Percentiles rank a stretch among this genome's conserved stretches.
Evolutionary conservation across 2,329 filamentous ascomycete species (phyloP).

Genomic region (Tolypocladium amazonense): DNA sequence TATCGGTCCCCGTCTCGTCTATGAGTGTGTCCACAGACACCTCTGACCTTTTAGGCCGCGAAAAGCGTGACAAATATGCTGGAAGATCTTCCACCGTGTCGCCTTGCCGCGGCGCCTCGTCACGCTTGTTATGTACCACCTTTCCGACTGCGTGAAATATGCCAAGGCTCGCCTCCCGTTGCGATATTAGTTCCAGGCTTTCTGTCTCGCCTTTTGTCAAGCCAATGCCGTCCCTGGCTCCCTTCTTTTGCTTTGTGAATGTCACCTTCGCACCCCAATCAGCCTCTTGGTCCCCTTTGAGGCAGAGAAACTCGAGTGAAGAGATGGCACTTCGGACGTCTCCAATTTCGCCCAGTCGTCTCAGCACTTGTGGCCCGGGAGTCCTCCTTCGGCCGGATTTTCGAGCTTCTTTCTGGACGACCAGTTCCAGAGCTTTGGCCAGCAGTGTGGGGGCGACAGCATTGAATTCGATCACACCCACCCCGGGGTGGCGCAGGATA

Average conservation of each 20-base stretch:
- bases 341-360: constrained; percentile 72
- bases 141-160: constrained; percentile 96
- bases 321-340: constrained; percentile 91
- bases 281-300: constrained; percentile 65
- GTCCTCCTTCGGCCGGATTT: constrained; percentile 65
- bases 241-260: constrained; percentile 58
- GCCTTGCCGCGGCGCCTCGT: constrained; percentile 35
- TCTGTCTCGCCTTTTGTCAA: constrained; percentile 72
- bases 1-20: constrained; percentile 88
- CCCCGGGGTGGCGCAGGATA: constrained; percentile 69
- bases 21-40: constrained; percentile 68
- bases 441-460: constrained; percentile 79
- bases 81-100: constrained; percentile 45
- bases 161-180: constrained; percentile 79
- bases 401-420: constrained; percentile 76
- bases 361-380: constrained; percentile 69
- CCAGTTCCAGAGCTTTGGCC: constrained; percentile 68
- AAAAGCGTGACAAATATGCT: constrained; percentile 42
- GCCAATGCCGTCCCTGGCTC: constrained; percentile 40
- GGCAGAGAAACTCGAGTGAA: constrained; percentile 81
- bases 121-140: constrained; percentile 90
- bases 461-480: constrained; percentile 84
- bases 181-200: constrained; percentile 69
- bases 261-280: constrained; percentile 67
- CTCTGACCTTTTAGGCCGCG: constrained; percentile 51